Evolutionary conservation across 768 basidiomycete genomes (phyloP).

Genomic region (Pisolithus marmoratus): DNA sequence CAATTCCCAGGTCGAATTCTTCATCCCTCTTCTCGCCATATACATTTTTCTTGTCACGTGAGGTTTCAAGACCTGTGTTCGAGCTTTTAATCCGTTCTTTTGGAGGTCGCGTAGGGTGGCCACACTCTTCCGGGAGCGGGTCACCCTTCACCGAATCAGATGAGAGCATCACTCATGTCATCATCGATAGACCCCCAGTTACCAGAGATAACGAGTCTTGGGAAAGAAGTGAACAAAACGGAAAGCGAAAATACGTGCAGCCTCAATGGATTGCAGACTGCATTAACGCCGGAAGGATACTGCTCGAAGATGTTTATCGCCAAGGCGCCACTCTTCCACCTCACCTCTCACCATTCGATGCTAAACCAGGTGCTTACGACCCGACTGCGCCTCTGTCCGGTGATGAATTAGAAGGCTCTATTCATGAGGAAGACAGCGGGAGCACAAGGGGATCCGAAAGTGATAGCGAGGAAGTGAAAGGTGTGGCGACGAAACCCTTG

Average conservation of each 20-base stretch:
- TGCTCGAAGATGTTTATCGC: slow-evolving; percentile 79
- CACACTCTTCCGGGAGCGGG: slow-evolving; percentile 71
- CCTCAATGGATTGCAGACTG: slow-evolving; percentile 99
- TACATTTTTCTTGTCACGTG: slow-evolving; percentile 91
- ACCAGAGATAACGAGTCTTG: slow-evolving; percentile 43
- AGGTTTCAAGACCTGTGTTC: slow-evolving; percentile 85
- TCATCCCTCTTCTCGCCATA: slow-evolving; percentile 76
- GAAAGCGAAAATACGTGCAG: slow-evolving; percentile 82
- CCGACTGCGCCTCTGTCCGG: slow-evolving; percentile 38
- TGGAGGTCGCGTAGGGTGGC: slow-evolving; percentile 91
- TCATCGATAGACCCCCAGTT: slow-evolving; percentile 81
- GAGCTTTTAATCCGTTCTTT: slow-evolving; percentile 92
- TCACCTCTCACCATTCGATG: slow-evolving; percentile 94
- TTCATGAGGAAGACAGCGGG: slow-evolving; percentile 26
- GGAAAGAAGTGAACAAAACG: slow-evolving; percentile 55
- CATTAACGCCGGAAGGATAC: slow-evolving; percentile 79
- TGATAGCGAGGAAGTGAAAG: slow-evolving; percentile 29
- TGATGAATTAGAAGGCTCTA: slow-evolving; percentile 15
- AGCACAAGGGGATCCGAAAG: slow-evolving; percentile 12
- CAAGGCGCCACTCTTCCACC: slow-evolving; percentile 88
- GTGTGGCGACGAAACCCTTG: slow-evolving; percentile 22
- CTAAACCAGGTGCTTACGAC: slow-evolving; percentile 70
- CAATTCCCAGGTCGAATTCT: slow-evolving; percentile 50
- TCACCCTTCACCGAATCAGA: slow-evolving; percentile 77
- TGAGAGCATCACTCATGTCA: slow-evolving; percentile 86